phyloP scores from a whole-genome alignment of 2,329 filamentous ascomycete genomes.

The Alternaria postmessia region DNA sequence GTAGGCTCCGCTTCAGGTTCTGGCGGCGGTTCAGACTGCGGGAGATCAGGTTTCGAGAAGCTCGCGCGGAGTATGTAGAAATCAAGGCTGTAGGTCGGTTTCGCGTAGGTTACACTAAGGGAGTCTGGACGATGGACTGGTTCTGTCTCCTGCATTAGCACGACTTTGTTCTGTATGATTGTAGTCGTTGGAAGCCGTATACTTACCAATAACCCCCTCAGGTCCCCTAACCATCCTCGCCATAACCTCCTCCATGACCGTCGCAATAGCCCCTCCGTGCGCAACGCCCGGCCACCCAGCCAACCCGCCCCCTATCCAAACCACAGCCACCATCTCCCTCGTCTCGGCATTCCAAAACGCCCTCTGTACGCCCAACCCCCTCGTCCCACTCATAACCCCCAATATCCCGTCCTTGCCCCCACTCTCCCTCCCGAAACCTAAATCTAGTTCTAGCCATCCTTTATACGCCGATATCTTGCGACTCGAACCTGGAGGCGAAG shows the following conservation, averaged over 20 bases:
- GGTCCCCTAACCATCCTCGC: slow-evolving; percentile 70
- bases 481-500: neutral
- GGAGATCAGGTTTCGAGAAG: slow-evolving; percentile 43
- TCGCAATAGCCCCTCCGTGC: slow-evolving; percentile 75
- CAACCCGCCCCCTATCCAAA: slow-evolving; percentile 71
- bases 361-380: slow-evolving; percentile 61
- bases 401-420: slow-evolving; percentile 38
- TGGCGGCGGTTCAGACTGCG: slow-evolving; percentile 34
- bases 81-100: slow-evolving; percentile 65
- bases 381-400: slow-evolving; percentile 46
- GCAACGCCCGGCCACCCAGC: slow-evolving; percentile 75
- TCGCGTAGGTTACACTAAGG: slow-evolving; percentile 66
- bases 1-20: slow-evolving; percentile 35
- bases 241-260: slow-evolving; percentile 73
- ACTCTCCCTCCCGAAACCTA: slow-evolving; percentile 31
- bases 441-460: slow-evolving; percentile 44
- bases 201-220: slow-evolving; percentile 37
- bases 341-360: slow-evolving; percentile 69
- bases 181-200: neutral
- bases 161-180: neutral
- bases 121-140: slow-evolving; percentile 44
- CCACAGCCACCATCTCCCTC: slow-evolving; percentile 67
- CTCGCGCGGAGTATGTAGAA: slow-evolving; percentile 70
- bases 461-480: slow-evolving; percentile 26
- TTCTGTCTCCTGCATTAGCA: slow-evolving; percentile 24